Conservation (phyloP, 495 filamentous ascomycete species). For the Xylaria grammica region DNA sequence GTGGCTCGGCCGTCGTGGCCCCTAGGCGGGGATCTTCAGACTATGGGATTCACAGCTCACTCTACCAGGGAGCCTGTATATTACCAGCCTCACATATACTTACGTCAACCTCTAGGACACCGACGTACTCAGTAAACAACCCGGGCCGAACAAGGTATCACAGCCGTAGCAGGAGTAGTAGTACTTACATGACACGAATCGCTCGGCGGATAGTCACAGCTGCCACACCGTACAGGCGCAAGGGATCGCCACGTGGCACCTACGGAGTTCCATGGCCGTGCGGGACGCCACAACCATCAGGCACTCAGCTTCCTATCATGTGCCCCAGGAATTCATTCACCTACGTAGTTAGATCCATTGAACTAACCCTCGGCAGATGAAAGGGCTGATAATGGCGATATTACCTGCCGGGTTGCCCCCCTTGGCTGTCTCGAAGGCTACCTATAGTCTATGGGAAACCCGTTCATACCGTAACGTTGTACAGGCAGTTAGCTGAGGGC, state of each 20-base stretch:
- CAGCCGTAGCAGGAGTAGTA: neutral
- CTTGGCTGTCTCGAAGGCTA: neutral
- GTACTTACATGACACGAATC: neutral
- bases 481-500: neutral
- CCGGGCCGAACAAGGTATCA: neutral
- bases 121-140: no score
- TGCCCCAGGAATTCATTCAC: no score
- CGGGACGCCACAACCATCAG: conserved; percentile 3
- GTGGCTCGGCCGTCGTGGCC: no score
- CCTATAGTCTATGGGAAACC: neutral
- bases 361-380: conserved; percentile 11
- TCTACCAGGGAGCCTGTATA: no score
- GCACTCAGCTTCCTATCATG: neutral
- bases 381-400: conserved; percentile 10
- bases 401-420: neutral
- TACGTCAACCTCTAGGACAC: no score
- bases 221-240: conserved; percentile 4
- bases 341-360: no score
- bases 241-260: conserved; percentile 6
- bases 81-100: no score
- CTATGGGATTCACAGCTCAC: no score
- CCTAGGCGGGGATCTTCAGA: no score
- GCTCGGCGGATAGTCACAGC: neutral
- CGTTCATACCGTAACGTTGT: neutral
- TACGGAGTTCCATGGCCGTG: neutral